Evolutionary conservation across 768 basidiomycete genomes (phyloP).

Genomic region (Hypsizygus marmoreus): DNA sequence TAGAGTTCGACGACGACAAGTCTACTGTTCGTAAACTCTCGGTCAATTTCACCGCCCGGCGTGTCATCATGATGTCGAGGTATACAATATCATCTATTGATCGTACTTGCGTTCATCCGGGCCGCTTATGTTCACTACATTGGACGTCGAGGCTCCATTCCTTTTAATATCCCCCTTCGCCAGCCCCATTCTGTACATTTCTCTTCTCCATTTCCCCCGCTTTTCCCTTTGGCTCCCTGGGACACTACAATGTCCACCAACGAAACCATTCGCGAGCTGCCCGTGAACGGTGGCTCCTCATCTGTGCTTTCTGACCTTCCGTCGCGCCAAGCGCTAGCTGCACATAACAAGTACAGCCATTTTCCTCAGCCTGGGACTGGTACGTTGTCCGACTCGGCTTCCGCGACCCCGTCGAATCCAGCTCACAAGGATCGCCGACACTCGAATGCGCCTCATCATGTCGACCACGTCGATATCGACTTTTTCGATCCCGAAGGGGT

Average conservation of each 20-base stretch:
- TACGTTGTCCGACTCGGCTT: background rate
- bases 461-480: slow-evolving; percentile 46
- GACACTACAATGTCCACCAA: slow-evolving; percentile 4
- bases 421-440: slow-evolving; percentile 5
- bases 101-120: too few species aligned
- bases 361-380: too few species aligned
- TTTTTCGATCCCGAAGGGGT: slow-evolving; percentile 60
- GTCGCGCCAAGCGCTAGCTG: slow-evolving; percentile 12
- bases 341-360: slow-evolving; percentile 1
- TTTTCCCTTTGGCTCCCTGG: background rate
- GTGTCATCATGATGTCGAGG: too few species aligned
- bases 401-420: slow-evolving; percentile 5
- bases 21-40: too few species aligned
- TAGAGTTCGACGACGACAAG: too few species aligned
- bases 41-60: too few species aligned
- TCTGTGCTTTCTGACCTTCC: slow-evolving; percentile 12
- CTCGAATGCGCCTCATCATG: slow-evolving; percentile 28
- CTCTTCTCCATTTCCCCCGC: background rate
- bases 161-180: too few species aligned
- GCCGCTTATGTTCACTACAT: too few species aligned
- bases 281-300: slow-evolving; percentile 11
- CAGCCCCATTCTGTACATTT: slow-evolving; percentile 2
- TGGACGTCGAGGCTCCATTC: too few species aligned
- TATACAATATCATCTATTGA: too few species aligned
- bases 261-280: background rate